Evolutionary conservation across 805 yeast genomes (phyloP).

Genomic region (Teunomyces cretensis): DNA sequence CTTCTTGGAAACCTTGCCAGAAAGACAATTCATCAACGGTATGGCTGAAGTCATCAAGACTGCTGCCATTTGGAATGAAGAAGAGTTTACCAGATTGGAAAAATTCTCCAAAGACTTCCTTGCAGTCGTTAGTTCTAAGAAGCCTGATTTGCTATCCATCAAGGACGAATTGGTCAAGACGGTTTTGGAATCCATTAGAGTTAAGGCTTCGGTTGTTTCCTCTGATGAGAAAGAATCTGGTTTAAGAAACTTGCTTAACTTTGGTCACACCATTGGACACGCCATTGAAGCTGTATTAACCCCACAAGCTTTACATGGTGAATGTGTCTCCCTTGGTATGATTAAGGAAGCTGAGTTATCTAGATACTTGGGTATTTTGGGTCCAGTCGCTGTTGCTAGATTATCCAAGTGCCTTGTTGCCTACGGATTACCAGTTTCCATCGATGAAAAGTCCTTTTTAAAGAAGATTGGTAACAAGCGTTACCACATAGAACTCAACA

Average conservation of each 20-base stretch:
- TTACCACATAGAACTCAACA: slow-evolving; percentile 68
- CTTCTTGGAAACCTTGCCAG: slow-evolving; percentile 84
- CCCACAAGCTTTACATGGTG: slow-evolving; percentile 96
- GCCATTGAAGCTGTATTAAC: slow-evolving; percentile 97
- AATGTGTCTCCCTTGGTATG: slow-evolving; percentile 98
- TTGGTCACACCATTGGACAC: slow-evolving; percentile 97
- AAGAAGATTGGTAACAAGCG: slow-evolving; percentile 66
- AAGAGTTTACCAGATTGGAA: slow-evolving; percentile 84
- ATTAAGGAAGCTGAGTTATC: slow-evolving; percentile 92
- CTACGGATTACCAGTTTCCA: slow-evolving; percentile 80
- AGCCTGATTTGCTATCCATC: slow-evolving; percentile 60
- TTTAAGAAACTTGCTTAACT: slow-evolving; percentile 84
- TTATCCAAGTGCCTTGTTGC: slow-evolving; percentile 78
- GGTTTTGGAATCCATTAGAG: slow-evolving; percentile 81
- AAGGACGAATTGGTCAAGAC: slow-evolving; percentile 72
- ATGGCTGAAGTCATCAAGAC: slow-evolving; percentile 98
- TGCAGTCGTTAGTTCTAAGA: slow-evolving; percentile 49
- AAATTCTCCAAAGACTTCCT: slow-evolving; percentile 68
- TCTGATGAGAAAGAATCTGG: slow-evolving; percentile 95
- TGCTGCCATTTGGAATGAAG: slow-evolving; percentile 96
- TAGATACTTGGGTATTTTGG: slow-evolving; percentile 83
- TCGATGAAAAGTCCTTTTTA: slow-evolving; percentile 66
- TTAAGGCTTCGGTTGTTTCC: slow-evolving; percentile 92
- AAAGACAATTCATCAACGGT: slow-evolving; percentile 93
- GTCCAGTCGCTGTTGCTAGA: slow-evolving; percentile 93